Base-by-base conservation (phyloP, 2,329 filamentous ascomycete genomes). In the Furcasterigmium furcatum region DNA sequence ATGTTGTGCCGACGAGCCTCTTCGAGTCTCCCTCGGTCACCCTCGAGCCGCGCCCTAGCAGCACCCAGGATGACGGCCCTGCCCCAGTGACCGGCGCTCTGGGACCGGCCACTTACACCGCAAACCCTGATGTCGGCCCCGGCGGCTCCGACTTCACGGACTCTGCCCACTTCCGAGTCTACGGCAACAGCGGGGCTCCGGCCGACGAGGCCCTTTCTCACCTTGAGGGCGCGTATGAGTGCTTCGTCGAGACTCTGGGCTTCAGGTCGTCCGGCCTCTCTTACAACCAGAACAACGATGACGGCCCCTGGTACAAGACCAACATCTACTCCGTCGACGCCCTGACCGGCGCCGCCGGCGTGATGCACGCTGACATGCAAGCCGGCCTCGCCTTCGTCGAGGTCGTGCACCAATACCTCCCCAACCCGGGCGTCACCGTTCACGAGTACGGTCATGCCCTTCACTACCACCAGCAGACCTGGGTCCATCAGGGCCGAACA, bases 401-500 rank as follows among this genome's bases (percentile, higher is more conserved):
- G 45, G 70, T 77, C 3, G 60, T 69, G 4, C 53, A 61, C 12
- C 47, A 59, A 16, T 72, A 66, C 46, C 58, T 76, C 27, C 58
- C 60, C 2, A 58, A 54, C 0, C 64, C 71, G 0, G 57, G 56
- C 3, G 64, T 76, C n/a, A 68, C 68, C 0, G 69, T 75, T 5
- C 74, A 77, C 46, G 74, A 77, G 53, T 77, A 65, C 41, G 74
- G 73, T 0, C 74, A 77, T 50, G 72, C 62, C 1, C 56, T 77
- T 48, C 71, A 72, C 16, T 76, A 74, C 46, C 63, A 67, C 14
- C 68, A 68, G 47, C 56, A 60, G 5, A 62, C 61, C 9, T 73
- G 70, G 70, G 64, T 76, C 4, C 58, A 73, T 43, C 73, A 76
- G 47, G 56, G 51, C 2, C 60, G 63, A 3, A 76, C 72, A 1